phyloP scores from a whole-genome alignment of 495 filamentous ascomycete species.

The Penicillium cosmopolitanum region DNA sequence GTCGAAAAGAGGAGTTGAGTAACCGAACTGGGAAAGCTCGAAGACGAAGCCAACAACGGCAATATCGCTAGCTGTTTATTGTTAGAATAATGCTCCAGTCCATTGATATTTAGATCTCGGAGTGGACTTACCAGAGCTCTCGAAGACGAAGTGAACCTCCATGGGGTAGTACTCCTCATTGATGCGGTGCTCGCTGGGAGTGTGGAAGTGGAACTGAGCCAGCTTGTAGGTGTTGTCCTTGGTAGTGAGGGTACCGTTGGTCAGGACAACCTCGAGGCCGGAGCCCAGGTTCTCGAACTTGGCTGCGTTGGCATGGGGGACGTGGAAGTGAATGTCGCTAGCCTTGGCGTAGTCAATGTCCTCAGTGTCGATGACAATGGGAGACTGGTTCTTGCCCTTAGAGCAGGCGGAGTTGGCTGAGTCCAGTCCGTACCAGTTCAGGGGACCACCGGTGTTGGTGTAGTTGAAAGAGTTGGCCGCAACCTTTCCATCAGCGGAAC shows the following conservation, averaged over 20 bases:
- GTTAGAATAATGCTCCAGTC: neutral
- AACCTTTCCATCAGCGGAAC: slow-evolving; percentile 19
- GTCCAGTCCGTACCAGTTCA: slow-evolving; percentile 61
- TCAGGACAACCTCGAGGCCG: slow-evolving; percentile 60
- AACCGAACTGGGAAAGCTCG: slow-evolving; percentile 50
- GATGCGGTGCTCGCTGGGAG: slow-evolving; percentile 68
- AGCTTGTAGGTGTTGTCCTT: slow-evolving; percentile 53
- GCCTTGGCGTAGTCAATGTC: slow-evolving; percentile 24
- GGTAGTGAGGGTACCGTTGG: slow-evolving; percentile 41
- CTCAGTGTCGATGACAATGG: slow-evolving; percentile 59
- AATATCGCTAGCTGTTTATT: slow-evolving; percentile 30
- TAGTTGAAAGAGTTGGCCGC: slow-evolving; percentile 41
- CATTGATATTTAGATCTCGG: slow-evolving; percentile 16
- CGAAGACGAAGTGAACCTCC: slow-evolving; percentile 70
- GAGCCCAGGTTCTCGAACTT: slow-evolving; percentile 63
- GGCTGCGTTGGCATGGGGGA: slow-evolving; percentile 43
- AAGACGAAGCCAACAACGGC: slow-evolving; percentile 65
- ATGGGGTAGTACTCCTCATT: slow-evolving; percentile 57
- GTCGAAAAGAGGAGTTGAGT: slow-evolving; percentile 54
- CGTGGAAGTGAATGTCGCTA: slow-evolving; percentile 42
- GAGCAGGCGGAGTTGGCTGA: slow-evolving; percentile 47
- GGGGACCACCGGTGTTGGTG: slow-evolving; percentile 52
- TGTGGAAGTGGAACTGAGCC: slow-evolving; percentile 72
- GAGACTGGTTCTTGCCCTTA: slow-evolving; percentile 61
- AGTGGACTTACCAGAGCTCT: slow-evolving; percentile 42